Percentiles rank a stretch among this genome's conserved stretches.
Evolutionary conservation across 1,139 yeast genomes (phyloP).

Genomic region (Hyphopichia khmerensis): DNA sequence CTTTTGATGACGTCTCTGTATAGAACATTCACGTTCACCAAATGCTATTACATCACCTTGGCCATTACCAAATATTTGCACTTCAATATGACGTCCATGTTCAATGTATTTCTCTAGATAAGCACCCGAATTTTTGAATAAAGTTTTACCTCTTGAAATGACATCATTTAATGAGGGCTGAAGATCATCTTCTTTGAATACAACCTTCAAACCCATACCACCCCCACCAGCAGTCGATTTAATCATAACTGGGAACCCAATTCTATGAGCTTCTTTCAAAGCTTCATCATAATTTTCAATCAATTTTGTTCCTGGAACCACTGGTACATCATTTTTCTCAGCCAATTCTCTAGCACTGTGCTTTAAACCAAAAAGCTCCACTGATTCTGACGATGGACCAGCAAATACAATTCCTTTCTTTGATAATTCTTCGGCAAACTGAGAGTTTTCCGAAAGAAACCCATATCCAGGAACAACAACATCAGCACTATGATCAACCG

Average conservation of each 20-base stretch:
- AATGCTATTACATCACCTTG: conserved; percentile 42
- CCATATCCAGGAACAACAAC: conserved; percentile 50
- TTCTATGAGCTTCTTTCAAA: conserved; percentile 28
- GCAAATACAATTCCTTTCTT: conserved; percentile 40
- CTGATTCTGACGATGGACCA: conserved; percentile 43
- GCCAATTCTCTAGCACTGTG: conserved; percentile 34
- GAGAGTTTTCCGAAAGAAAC: conserved; percentile 38
- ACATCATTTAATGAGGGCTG: conserved; percentile 32
- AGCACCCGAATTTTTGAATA: conserved; percentile 43
- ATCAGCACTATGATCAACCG: conserved; percentile 30
- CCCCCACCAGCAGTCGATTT: conserved; percentile 57
- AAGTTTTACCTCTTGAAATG: conserved; percentile 39
- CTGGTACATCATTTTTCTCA: conserved; percentile 33
- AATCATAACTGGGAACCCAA: conserved; percentile 47
- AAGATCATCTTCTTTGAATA: conserved; percentile 30
- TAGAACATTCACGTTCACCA: conserved; percentile 50
- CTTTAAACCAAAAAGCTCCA: conserved; percentile 32
- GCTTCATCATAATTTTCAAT: conserved; percentile 30
- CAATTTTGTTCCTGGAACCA: conserved; percentile 49
- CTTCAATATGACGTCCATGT: conserved; percentile 47
- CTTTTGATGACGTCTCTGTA: conserved; percentile 50
- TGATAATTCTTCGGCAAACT: conserved; percentile 37
- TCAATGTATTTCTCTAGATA: conserved; percentile 45
- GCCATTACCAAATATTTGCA: conserved; percentile 46
- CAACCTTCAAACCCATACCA: conserved; percentile 50